These are phyloP conservation scores for Lathyrus sativus DNA, from an alignment of 306 rosid species.

Conservation along the genomic window DNA sequence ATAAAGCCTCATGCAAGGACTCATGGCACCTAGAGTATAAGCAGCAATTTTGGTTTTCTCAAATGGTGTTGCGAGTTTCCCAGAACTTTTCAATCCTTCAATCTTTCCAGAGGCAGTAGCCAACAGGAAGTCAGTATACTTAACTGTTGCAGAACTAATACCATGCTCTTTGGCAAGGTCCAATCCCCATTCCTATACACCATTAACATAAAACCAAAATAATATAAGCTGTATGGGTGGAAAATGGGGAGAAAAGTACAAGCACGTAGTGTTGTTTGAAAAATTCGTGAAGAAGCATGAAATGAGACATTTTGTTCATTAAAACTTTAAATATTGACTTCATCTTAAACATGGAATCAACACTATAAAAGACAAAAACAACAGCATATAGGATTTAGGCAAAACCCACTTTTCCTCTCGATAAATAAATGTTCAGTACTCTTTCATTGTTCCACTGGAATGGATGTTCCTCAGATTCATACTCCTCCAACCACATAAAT, in stretches of 20 bases:
- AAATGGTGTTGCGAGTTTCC: conserved; percentile 96
- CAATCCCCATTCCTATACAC: conserved; percentile 79
- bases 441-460: conserved; percentile 31
- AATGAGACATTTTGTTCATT: conserved; percentile 19
- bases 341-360: conserved; percentile 18
- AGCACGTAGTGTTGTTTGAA: conserved; percentile 3
- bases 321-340: conserved; percentile 21
- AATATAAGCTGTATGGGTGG: conserved; percentile 20
- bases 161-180: conserved; percentile 58
- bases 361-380: neutral
- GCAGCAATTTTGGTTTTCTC: conserved; percentile 98
- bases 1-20: conserved; percentile 97
- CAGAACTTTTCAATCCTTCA: conserved; percentile 85
- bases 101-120: conserved; percentile 97
- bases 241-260: conserved; percentile 7
- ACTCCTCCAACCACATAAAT: conserved; percentile 30
- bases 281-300: conserved; percentile 21
- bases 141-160: conserved; percentile 73
- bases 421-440: conserved; percentile 20
- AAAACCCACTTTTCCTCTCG: conserved; percentile 15
- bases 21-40: conserved; percentile 90
- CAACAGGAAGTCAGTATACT: conserved; percentile 86
- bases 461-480: conserved; percentile 3
- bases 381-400: conserved; percentile 9
- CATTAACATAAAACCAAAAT: conserved; percentile 32